phyloP scores from a whole-genome alignment of 2,329 filamentous ascomycete genomes.

The Curvularia sp. region DNA sequence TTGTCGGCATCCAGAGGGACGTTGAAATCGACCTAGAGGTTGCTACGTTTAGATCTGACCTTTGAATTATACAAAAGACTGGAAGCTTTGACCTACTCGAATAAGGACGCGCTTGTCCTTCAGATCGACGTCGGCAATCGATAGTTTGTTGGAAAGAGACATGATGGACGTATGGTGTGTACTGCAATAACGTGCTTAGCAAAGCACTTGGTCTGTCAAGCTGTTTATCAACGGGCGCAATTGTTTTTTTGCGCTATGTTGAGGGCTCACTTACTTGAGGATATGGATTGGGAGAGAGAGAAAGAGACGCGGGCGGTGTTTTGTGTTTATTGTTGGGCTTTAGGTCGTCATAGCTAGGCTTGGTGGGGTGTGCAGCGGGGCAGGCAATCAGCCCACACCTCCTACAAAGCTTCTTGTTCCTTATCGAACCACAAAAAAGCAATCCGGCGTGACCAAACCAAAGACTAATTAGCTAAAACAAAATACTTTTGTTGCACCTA shows the following conservation, averaged over 20 bases:
- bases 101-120: slow-evolving; percentile 99
- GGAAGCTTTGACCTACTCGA: slow-evolving; percentile 69
- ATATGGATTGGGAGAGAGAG: slow-evolving; percentile 19
- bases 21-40: slow-evolving; percentile 93
- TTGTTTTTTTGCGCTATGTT: slow-evolving; percentile 13
- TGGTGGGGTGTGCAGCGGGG: slow-evolving; percentile 31
- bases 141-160: slow-evolving; percentile 99
- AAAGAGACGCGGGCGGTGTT: slow-evolving; percentile 21
- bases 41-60: slow-evolving; percentile 18
- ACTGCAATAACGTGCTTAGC: slow-evolving; percentile 6
- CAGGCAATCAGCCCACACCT: slow-evolving; percentile 16
- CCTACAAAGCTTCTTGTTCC: slow-evolving; percentile 19
- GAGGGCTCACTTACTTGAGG: slow-evolving; percentile 29
- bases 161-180: slow-evolving; percentile 59
- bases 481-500: slow-evolving; percentile 9
- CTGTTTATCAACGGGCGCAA: background rate
- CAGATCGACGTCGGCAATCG: slow-evolving; percentile 94
- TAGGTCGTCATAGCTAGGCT: slow-evolving; percentile 32
- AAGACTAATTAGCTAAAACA: slow-evolving; percentile 22
- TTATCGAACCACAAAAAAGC: slow-evolving; percentile 41
- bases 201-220: slow-evolving; percentile 6
- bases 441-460: slow-evolving; percentile 18
- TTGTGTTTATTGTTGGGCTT: slow-evolving; percentile 31
- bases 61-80: slow-evolving; percentile 22
- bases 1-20: slow-evolving; percentile 92